These are phyloP conservation scores for Tylopilus sp. DNA, from an alignment of 768 basidiomycete genomes.

Conservation along the genomic window DNA sequence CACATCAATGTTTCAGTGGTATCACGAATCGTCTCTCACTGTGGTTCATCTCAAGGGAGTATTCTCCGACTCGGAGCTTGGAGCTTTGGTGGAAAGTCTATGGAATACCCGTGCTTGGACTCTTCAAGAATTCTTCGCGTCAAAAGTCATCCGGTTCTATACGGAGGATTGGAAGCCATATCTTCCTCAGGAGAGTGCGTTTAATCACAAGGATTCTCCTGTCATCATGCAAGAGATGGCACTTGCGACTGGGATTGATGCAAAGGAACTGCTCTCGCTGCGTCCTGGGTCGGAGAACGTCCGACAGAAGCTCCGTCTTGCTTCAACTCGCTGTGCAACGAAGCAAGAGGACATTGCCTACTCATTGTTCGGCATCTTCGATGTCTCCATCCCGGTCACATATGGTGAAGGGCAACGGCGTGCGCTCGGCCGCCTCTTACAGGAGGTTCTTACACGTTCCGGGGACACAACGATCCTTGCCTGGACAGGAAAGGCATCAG, in stretches of 20 bases:
- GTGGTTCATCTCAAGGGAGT: constrained; percentile 20
- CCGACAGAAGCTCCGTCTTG: constrained; percentile 19
- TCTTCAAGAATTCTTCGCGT: constrained; percentile 24
- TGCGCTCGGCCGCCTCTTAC: constrained; percentile 23
- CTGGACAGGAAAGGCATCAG: constrained; percentile 19
- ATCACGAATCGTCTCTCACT: constrained; percentile 23
- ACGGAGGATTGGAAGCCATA: constrained; percentile 22
- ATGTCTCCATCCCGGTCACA: constrained; percentile 12
- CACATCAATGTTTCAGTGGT: constrained; percentile 29
- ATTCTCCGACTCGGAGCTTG: constrained; percentile 1
- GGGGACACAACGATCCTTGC: constrained; percentile 13
- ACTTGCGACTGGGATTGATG: constrained; percentile 9
- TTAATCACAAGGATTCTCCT: constrained; percentile 20
- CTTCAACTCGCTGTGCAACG: constrained; percentile 22
- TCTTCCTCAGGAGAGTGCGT: not conserved
- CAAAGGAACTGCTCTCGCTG: constrained; percentile 7
- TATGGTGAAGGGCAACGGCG: constrained; percentile 25
- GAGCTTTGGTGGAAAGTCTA: constrained; percentile 7
- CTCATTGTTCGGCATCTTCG: constrained; percentile 26
- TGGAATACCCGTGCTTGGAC: constrained; percentile 29
- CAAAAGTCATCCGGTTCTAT: constrained; percentile 13
- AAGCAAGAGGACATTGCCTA: constrained; percentile 25
- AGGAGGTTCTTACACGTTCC: constrained; percentile 14
- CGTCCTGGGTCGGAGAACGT: constrained; percentile 12
- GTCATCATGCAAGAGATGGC: constrained; percentile 21